phyloP scores from a whole-genome alignment of 2,329 filamentous ascomycete genomes.

The Pseudogymnoascus sp. region DNA sequence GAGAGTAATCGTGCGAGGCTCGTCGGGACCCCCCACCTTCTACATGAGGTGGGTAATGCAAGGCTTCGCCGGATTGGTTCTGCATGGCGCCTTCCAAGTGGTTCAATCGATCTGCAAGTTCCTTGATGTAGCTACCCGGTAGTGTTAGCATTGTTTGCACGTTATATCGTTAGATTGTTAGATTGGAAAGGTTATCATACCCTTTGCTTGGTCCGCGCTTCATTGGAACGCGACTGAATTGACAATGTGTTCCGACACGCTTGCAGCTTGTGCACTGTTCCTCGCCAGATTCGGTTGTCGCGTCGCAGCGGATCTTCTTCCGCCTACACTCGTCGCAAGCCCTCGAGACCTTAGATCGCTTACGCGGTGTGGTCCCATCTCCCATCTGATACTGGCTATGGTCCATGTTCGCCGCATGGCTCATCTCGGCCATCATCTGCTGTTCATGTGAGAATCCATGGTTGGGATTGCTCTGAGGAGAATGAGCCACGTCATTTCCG shows the following conservation, averaged over 20 bases:
- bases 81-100: conserved; percentile 72
- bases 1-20: conserved; percentile 44
- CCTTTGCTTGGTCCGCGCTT: conserved; percentile 87
- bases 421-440: conserved; percentile 32
- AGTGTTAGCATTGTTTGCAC: conserved; percentile 15
- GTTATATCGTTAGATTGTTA: no score
- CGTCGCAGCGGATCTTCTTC: conserved; percentile 87
- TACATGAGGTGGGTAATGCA: conserved; percentile 34
- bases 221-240: conserved; percentile 81
- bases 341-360: conserved; percentile 77
- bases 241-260: conserved; percentile 65
- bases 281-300: conserved; percentile 63
- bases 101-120: conserved; percentile 76
- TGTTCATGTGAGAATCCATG: conserved; percentile 32
- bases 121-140: conserved; percentile 69
- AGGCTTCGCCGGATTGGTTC: conserved; percentile 37
- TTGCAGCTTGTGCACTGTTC: conserved; percentile 76
- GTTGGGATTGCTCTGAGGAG: conserved; percentile 15
- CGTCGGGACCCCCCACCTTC: conserved; percentile 31
- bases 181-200: conserved; percentile 34
- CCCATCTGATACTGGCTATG: conserved; percentile 38
- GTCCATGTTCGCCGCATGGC: conserved; percentile 25
- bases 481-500: conserved; percentile 13
- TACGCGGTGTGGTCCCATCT: conserved; percentile 50
- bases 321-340: conserved; percentile 84